These are phyloP conservation scores for Ilyonectria robusta DNA, from an alignment of 2,329 filamentous ascomycete species.

Conservation along the genomic window DNA sequence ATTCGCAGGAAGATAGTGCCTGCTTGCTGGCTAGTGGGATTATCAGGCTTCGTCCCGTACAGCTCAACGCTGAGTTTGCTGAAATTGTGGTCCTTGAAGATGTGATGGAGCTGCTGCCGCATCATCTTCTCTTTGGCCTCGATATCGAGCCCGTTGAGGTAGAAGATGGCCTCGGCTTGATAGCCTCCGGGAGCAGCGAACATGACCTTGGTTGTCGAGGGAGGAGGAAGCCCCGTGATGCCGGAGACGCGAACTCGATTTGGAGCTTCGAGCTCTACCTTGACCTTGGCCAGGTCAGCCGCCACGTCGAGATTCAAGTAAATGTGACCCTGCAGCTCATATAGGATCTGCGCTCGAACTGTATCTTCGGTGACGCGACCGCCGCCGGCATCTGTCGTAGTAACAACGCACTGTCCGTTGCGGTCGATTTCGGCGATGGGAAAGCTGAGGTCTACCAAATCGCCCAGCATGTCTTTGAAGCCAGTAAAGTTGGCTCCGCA, in stretches of 20 bases:
- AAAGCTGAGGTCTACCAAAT: slow-evolving; percentile 28
- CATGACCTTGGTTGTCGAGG: slow-evolving; percentile 54
- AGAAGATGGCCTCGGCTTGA: slow-evolving; percentile 62
- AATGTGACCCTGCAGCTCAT: slow-evolving; percentile 61
- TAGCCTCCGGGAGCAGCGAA: slow-evolving; percentile 60
- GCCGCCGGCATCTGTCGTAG: slow-evolving; percentile 51
- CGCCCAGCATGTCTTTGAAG: slow-evolving; percentile 46
- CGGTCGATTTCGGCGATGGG: slow-evolving; percentile 32
- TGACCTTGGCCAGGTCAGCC: slow-evolving; percentile 54
- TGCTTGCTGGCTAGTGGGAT: slow-evolving; percentile 60
- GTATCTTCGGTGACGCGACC: slow-evolving; percentile 56
- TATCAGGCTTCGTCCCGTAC: slow-evolving; percentile 55
- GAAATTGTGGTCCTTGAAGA: slow-evolving; percentile 54
- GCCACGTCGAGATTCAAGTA: slow-evolving; percentile 63
- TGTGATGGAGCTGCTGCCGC: slow-evolving; percentile 55
- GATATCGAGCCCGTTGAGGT: slow-evolving; percentile 60
- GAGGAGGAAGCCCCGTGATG: slow-evolving; percentile 48
- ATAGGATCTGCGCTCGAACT: slow-evolving; percentile 57
- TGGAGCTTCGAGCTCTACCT: slow-evolving; percentile 61
- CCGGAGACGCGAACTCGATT: slow-evolving; percentile 53
- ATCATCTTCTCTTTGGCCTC: slow-evolving; percentile 59
- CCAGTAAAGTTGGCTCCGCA: neutral
- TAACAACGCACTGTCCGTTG: slow-evolving; percentile 52
- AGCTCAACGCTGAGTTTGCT: slow-evolving; percentile 52
- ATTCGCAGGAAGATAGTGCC: slow-evolving; percentile 64